A percentile compares a stretch with the other conserved stretches of the same genome.
Conservation (phyloP, 139 green algal species). For the Chlorella sp. region DNA sequence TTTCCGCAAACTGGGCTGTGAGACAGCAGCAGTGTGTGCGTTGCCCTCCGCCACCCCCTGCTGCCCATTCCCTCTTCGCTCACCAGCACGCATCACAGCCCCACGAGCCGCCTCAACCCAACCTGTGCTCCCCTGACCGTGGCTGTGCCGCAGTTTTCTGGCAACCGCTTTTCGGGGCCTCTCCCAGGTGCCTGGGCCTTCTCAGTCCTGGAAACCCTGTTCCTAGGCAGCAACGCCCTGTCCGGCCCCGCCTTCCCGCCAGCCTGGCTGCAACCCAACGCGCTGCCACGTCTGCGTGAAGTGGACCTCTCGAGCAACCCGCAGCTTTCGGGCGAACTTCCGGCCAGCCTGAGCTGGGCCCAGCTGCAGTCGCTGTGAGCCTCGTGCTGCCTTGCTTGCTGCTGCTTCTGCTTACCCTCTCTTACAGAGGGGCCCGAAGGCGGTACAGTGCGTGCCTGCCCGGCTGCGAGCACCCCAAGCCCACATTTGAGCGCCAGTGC, state of each 20-base stretch:
- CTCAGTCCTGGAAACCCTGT: background rate
- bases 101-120: no score
- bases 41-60: background rate
- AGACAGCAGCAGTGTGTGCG: background rate
- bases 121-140: background rate
- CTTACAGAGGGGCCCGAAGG: no score
- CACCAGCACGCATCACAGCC: no score
- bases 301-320: background rate
- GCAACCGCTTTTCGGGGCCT: background rate
- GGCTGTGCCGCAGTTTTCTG: background rate
- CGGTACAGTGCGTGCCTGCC: no score
- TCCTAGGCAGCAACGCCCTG: background rate
- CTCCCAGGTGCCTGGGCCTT: background rate
- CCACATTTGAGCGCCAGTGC: no score
- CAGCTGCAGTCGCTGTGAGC: background rate
- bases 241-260: background rate
- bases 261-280: background rate
- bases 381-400: no score
- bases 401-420: no score
- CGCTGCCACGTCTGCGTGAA: background rate
- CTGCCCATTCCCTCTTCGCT: background rate
- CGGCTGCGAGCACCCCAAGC: no score
- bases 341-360: background rate
- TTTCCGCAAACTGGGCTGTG: no score
- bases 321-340: background rate